Base-by-base conservation (phyloP, 2,329 filamentous ascomycete genomes). In the Paraphaeosphaeria minitans region DNA sequence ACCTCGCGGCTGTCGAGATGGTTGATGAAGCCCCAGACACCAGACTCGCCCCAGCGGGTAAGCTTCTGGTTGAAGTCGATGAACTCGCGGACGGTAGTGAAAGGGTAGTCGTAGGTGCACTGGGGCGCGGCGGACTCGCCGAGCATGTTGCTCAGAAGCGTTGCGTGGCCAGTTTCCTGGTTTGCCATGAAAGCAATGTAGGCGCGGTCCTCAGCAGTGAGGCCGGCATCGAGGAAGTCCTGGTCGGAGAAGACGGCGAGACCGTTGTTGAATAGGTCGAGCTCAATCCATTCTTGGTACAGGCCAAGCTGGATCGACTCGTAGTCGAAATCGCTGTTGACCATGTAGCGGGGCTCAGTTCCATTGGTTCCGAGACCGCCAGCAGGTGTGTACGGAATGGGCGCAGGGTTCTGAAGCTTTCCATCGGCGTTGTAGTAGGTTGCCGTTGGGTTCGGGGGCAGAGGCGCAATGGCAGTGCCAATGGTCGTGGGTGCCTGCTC, bases 1-100 rank as follows among this genome's bases (percentile, higher is more conserved):
- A 89, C 89, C 66, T 91, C 89, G 4, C 90, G 88, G 0, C 89
- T 88, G 75, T 94, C 86, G 48, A 95, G 82, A 70, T 95, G 91
- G 52, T 87, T 84, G 62, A 93, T 80, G 79, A 94, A 95, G 0
- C 91, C 91, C 78, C 91, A 93, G 1, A 93, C 90, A 48, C 91
- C 89, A 12, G 88, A 85, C 75, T 95, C 91, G 50, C 91, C 91
- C 76, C 85, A 92, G 35, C 90, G 88, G 1, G 92, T 95, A n/a
- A 95, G 78, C 77, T 93, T 93, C 78, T 94, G 90, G 76, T 86
- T 88, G 79, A 95, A 95, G 79, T 95, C 91, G 68, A 95, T 81
- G 71, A 87, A 94, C 75, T 95, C 91, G 55, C 83, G 85, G 0
- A 94, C 87, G 33, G 86, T 93, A 56, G 80, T 85, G 71, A 87